Percentiles rank a stretch among this genome's conserved stretches.
Evolutionary conservation across 306 rosid genomes (phyloP).

Genomic region (Cicer cuneatum): DNA sequence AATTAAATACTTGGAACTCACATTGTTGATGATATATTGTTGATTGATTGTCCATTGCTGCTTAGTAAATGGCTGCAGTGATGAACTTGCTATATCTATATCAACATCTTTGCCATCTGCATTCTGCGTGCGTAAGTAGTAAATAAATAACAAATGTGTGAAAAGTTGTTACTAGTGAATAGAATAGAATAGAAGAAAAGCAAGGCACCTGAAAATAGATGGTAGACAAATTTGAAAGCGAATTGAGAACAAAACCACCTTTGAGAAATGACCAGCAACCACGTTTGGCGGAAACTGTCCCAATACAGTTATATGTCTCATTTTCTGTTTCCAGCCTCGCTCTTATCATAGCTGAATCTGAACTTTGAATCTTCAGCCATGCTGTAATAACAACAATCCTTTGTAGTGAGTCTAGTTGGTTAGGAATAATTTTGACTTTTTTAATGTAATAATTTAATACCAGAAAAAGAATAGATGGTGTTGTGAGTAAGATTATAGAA

Average conservation of each 20-base stretch:
- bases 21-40: conserved; percentile 69
- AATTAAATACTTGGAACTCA: conserved; percentile 38
- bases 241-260: conserved; percentile 77
- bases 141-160: background rate
- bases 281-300: conserved; percentile 70
- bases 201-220: conserved; percentile 65
- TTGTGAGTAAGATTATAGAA: conserved; percentile 61
- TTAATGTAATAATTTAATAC: conserved; percentile 32
- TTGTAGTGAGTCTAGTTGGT: conserved; percentile 88
- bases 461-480: conserved; percentile 72
- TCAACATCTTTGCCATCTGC: conserved; percentile 48
- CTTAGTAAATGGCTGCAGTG: conserved; percentile 76
- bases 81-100: conserved; percentile 62
- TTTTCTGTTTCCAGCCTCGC: conserved; percentile 63
- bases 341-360: conserved; percentile 58
- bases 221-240: conserved; percentile 52
- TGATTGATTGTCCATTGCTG: conserved; percentile 78
- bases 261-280: conserved; percentile 97
- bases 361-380: conserved; percentile 70
- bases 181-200: background rate
- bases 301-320: conserved; percentile 60
- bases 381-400: conserved; percentile 56
- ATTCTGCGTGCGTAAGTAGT: conserved; percentile 43
- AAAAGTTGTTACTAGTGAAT: background rate
- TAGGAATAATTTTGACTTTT: conserved; percentile 41